phyloP scores from a whole-genome alignment of 441 rosid genomes.

The Manihot esculenta region DNA sequence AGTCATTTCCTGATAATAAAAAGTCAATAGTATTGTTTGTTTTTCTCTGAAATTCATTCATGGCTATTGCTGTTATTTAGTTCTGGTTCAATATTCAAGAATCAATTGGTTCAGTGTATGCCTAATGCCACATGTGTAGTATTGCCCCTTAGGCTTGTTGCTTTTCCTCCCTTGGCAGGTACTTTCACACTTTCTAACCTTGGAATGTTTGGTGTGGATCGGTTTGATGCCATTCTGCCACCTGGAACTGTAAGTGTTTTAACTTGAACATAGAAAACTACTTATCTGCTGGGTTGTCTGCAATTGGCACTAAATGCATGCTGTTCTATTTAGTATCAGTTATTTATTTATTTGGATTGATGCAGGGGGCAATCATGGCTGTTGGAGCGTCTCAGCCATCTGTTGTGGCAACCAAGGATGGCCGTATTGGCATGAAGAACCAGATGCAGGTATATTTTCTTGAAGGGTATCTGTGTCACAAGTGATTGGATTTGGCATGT shows the following conservation, averaged over 20 bases:
- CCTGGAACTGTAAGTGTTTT: slow-evolving; percentile 83
- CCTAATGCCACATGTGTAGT: background rate
- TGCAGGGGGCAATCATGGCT: slow-evolving; percentile 97
- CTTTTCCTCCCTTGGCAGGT: slow-evolving; percentile 43
- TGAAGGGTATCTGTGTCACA: slow-evolving; percentile 1
- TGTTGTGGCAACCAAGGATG: slow-evolving; percentile 83
- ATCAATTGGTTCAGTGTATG: background rate
- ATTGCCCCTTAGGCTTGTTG: slow-evolving; percentile 6
- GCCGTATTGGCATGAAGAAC: slow-evolving; percentile 85
- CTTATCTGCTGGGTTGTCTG: slow-evolving; percentile 5
- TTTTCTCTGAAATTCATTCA: too few relatives aligned
- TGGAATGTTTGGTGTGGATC: slow-evolving; percentile 94
- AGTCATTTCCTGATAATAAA: too few relatives aligned
- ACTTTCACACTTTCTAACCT: slow-evolving; percentile 95
- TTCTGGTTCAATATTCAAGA: background rate
- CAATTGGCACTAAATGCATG: background rate
- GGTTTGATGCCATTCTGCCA: slow-evolving; percentile 94
- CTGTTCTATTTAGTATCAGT: background rate
- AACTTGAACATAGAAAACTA: background rate
- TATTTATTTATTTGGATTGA: slow-evolving; percentile 19
- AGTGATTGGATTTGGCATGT: background rate
- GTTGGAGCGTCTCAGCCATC: slow-evolving; percentile 89
- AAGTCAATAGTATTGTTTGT: too few relatives aligned
- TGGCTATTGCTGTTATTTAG: background rate
- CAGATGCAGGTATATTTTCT: slow-evolving; percentile 78